Evolutionary conservation across 306 rosid genomes (phyloP), one percentile per base, ranked within the genome.

Genomic region (Inga oerstediana): DNA sequence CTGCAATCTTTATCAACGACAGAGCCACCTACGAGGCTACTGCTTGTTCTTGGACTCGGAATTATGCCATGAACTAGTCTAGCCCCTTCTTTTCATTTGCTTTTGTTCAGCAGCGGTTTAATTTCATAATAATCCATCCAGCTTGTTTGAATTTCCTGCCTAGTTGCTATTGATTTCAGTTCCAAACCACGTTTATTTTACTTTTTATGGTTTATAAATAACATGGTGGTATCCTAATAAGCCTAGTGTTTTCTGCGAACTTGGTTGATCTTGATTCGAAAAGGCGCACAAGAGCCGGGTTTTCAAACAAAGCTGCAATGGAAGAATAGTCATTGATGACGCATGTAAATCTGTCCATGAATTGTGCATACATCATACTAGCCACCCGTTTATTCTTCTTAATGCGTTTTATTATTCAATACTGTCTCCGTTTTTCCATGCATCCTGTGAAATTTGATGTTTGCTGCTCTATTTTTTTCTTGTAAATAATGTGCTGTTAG

Each of bases 31-130:
- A 92, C 30, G 94, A 92, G 81, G 75, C 92, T n/a, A 92, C 92
- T 44, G 97, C 94, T 9, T 91, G 94, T 70, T 90, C 91, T 91
- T 92, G 97, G 97, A 90, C 97, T 81, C 91, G 88, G 81, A 88
- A 92, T 87, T 90, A 92, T 76, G 94, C 97, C 75, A 92, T 92
- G 97, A 65, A 34, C 43, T 65, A 65, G 71, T 8, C 30, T 58
- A 58, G 2, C 7, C 6, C 56, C 19, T 20, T 8, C 64, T 20
- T 39, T 39, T 39, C 41, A 39, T 56, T n/a, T 56, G 27, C 9
- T 65, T 15, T 32, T 14, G 11, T 14, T 2, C 43, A 65, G 6
- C 15, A 64, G 13, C 70, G 2, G 11, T 17, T 52, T 34, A 6
- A 54, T 34, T 75, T 52, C n/a, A 4, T 75, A 54, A 75, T 54